Conservation (phyloP, 164 flowering plant genomes). For the Platanus orientalis region DNA sequence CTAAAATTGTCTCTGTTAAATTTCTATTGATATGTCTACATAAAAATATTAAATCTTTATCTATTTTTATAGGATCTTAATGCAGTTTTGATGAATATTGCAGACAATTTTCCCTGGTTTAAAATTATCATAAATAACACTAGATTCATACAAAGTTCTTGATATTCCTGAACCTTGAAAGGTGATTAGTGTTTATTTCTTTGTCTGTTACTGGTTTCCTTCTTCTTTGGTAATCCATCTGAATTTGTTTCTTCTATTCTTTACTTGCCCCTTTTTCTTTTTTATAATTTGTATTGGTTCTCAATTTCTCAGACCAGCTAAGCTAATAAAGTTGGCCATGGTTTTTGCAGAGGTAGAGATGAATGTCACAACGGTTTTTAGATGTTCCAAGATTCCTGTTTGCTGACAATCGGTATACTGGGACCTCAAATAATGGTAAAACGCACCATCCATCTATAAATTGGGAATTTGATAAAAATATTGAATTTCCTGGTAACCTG, state of each 20-base stretch:
- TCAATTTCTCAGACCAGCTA: not conserved
- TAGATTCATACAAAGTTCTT: constrained; percentile 43
- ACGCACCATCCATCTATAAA: constrained; percentile 9
- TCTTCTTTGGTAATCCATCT: not conserved
- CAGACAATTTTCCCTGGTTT: constrained; percentile 52
- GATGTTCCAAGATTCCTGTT: constrained; percentile 4
- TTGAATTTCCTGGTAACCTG: too few relatives aligned
- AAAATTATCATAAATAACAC: constrained; percentile 50
- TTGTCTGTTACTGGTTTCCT: not conserved
- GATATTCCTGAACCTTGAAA: constrained; percentile 35
- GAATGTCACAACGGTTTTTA: not conserved
- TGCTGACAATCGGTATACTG: constrained; percentile 16
- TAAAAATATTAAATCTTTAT: not conserved
- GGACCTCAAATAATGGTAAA: constrained; percentile 18
- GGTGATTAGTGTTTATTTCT: constrained; percentile 15
- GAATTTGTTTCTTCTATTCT: too few relatives aligned
- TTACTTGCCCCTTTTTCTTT: not conserved
- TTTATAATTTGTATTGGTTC: not conserved
- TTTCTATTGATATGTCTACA: too few relatives aligned
- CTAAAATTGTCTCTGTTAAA: not conserved
- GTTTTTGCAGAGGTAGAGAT: constrained; percentile 23
- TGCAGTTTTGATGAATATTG: constrained; percentile 7
- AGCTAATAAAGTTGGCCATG: not conserved
- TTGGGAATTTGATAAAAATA: constrained; percentile 16
- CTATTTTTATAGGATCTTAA: not conserved